Evolutionary conservation across 2,329 filamentous ascomycete genomes (phyloP).

Genomic region (Didymella pomorum): DNA sequence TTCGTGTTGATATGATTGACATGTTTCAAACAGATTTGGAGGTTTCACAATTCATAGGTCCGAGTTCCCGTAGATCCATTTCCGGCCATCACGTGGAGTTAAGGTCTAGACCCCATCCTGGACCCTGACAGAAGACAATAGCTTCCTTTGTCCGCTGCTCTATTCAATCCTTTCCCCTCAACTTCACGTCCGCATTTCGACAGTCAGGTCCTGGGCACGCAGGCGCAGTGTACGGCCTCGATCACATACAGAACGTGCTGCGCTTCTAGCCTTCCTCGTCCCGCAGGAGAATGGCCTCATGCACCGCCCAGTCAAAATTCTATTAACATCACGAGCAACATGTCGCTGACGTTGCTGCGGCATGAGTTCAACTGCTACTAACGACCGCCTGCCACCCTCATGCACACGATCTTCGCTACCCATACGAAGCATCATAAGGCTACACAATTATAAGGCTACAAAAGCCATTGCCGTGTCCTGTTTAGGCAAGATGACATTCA

Average conservation of each 20-base stretch:
- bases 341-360: not conserved
- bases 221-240: not conserved
- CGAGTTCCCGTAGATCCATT: not conserved
- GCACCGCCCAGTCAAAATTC: not conserved
- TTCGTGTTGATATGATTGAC: not conserved
- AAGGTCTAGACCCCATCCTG: not conserved
- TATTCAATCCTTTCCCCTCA: not conserved
- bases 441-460: not conserved
- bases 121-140: not conserved
- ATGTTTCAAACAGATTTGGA: conserved; percentile 1
- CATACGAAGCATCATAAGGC: not conserved
- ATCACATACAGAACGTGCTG: not conserved
- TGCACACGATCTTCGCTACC: not conserved
- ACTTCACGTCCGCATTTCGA: not conserved
- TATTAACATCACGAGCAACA: not conserved
- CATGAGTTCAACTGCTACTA: not conserved
- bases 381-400: not conserved
- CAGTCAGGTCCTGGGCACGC: not conserved
- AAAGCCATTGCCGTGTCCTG: not conserved
- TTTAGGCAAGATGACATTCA: not conserved
- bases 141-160: conserved; percentile 11
- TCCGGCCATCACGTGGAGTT: conserved; percentile 5
- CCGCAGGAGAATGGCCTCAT: not conserved
- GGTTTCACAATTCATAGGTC: not conserved
- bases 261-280: not conserved